Percentiles rank a stretch among this genome's conserved stretches.
Evolutionary conservation across 805 yeast genomes (phyloP).

Genomic region (Suhomyces pyralidae): DNA sequence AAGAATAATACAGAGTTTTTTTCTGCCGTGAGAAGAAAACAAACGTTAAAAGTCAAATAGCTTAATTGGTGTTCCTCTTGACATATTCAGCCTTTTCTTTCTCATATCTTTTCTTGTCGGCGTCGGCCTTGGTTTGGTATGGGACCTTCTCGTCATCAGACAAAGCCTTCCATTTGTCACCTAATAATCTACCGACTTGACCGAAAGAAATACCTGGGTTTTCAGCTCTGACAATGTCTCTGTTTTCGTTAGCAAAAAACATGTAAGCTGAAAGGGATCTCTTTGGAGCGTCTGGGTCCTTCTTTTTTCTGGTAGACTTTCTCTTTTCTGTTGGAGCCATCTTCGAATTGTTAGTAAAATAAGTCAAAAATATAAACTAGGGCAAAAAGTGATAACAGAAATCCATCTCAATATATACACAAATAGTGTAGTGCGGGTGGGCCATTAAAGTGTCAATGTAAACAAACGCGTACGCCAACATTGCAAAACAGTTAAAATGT

Average conservation of each 20-base stretch:
- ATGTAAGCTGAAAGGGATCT: conserved; percentile 97
- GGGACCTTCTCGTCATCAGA: conserved; percentile 80
- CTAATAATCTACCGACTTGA: conserved; percentile 90
- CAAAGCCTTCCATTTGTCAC: conserved; percentile 95
- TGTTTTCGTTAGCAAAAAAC: conserved; percentile 97
- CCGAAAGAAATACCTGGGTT: conserved; percentile 96
- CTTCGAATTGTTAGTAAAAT: conserved; percentile 8
- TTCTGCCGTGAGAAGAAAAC: not conserved
- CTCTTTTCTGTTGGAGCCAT: conserved; percentile 34
- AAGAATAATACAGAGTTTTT: conserved; percentile 2
- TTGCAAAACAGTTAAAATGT: not conserved
- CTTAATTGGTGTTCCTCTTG: conserved; percentile 27
- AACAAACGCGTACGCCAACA: conserved; percentile 6
- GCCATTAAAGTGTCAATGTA: conserved; percentile 1
- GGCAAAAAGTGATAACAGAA: not conserved
- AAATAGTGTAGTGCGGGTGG: not conserved
- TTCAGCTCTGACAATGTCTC: conserved; percentile 93
- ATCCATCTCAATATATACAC: not conserved
- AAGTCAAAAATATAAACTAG: not conserved
- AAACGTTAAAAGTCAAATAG: not conserved
- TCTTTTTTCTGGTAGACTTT: conserved; percentile 46
- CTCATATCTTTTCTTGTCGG: conserved; percentile 97
- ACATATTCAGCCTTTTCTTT: conserved; percentile 87
- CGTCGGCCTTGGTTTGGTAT: conserved; percentile 88
- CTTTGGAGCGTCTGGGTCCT: conserved; percentile 98